phyloP scores from a whole-genome alignment of 208 protist species.

The Acanthamoeba culbertsoni region DNA sequence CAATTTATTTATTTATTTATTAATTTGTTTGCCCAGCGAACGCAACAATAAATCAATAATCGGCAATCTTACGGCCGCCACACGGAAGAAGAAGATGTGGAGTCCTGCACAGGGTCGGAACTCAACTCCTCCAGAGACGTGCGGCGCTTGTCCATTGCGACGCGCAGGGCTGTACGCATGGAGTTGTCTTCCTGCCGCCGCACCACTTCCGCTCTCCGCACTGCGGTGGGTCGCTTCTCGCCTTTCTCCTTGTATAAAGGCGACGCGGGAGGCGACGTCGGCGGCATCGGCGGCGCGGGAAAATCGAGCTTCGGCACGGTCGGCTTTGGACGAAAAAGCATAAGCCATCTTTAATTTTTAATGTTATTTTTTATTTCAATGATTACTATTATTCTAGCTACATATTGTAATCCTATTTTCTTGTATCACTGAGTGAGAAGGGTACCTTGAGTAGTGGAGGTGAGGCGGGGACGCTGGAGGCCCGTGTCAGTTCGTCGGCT shows the following conservation, averaged over 20 bases:
- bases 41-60: not conserved
- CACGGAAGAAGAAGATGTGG: not conserved
- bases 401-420: no score
- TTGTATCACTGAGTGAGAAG: not conserved
- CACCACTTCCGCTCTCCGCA: not conserved
- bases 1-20: no score
- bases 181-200: not conserved
- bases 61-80: not conserved
- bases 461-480: not conserved
- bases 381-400: no score
- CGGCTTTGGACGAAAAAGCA: no score
- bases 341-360: no score
- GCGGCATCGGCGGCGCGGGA: not conserved
- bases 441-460: not conserved
- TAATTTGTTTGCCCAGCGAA: not conserved
- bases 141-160: not conserved
- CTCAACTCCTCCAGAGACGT: not conserved
- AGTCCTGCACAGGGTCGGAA: not conserved
- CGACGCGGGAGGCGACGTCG: not conserved
- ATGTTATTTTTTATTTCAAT: no score
- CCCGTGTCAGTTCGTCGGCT: not conserved
- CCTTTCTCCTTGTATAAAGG: not conserved
- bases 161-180: not conserved
- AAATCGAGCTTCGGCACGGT: not conserved
- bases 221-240: not conserved